Conservation (phyloP, 495 filamentous ascomycete species). For the Apiosordaria backusii region DNA sequence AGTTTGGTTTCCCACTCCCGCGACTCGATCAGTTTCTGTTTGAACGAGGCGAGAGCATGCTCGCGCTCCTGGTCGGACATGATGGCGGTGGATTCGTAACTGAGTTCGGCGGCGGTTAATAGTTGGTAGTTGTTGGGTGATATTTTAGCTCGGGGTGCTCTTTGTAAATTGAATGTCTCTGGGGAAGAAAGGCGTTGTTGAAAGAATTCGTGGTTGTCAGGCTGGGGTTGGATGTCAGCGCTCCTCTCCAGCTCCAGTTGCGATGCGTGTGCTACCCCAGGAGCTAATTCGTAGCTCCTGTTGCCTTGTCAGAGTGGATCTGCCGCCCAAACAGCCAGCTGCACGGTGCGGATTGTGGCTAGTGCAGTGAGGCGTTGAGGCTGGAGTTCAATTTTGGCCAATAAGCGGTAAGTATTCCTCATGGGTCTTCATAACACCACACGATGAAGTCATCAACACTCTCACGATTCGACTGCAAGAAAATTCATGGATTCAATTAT, state of each 20-base stretch:
- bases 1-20: constrained; percentile 98
- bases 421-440: not conserved
- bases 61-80: constrained; percentile 63
- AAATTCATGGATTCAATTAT: too few species aligned
- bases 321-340: not conserved
- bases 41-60: constrained; percentile 82
- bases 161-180: not conserved
- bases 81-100: constrained; percentile 25
- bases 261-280: constrained; percentile 5
- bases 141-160: not conserved
- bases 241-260: not conserved
- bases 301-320: constrained; percentile 22
- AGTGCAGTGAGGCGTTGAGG: not conserved
- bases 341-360: not conserved
- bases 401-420: not conserved
- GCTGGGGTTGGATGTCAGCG: constrained; percentile 3
- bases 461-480: too few species aligned
- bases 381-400: not conserved
- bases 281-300: constrained; percentile 26
- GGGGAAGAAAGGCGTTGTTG: not conserved
- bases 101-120: not conserved
- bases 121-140: not conserved
- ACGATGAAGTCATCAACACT: not conserved
- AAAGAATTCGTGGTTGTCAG: not conserved
- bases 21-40: constrained; percentile 88